Evolutionary conservation across 306 rosid species (phyloP), one percentile per base, ranked within the genome.

Genomic region (Vachellia pachyceras): DNA sequence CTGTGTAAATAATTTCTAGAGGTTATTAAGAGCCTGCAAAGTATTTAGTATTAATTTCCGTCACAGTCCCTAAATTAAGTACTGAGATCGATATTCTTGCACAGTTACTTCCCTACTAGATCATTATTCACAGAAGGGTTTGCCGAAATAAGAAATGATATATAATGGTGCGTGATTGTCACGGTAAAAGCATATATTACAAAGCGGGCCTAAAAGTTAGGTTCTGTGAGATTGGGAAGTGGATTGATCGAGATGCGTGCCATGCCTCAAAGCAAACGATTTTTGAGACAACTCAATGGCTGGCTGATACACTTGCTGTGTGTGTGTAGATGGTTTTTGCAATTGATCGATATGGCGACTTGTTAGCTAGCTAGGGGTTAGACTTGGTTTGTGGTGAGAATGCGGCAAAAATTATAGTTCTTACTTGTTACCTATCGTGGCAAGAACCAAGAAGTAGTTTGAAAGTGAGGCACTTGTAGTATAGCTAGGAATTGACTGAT

Each of bases 61-160:
- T 29, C 18, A 4, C 12, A 37, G 72, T n/a, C n/a, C 49, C 47
- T 17, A 9, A n/a, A 60, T 40, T 45, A 12, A 17, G 13, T 69
- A 23, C 44, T 65, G 17, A 65, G 15, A 15, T 65, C 10, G 11
- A 36, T 23, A 65, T 23, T 61, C 33, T 36, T 39, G 73, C 36
- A 20, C 37, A n/a, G 6, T n/a, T 41, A 3, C 5, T 41, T n/a
- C 52, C 14, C 41, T 8, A 58, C 9, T n/a, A 20, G 35, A 41
- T 22, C 33, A 42, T 60, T 33, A 20, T 68, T 47, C 79, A n/a
- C 42, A 60, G 63, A 49, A 36, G 29, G n/a, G 8, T 25, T 73
- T 61, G 74, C 44, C 18, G 64, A 41, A 68, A 79, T 67, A 79
- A 73, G 75, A 52, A 79, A 86, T 84, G 73, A 58, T 15, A 15